Conservation (phyloP, 805 yeast genomes). For the Yamadazyma laniorum region DNA sequence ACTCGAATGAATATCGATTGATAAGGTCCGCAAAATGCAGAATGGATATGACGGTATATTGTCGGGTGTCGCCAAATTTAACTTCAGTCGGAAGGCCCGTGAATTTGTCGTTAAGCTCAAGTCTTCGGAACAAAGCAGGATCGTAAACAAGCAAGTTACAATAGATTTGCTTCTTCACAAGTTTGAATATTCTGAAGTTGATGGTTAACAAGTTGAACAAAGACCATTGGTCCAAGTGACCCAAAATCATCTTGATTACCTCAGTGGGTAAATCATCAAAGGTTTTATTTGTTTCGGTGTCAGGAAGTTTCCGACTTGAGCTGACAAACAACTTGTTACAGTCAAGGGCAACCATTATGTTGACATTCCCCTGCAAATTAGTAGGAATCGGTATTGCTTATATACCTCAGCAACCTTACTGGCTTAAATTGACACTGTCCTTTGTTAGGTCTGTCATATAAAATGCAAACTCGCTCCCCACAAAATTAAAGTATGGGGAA, state of each 20-base stretch:
- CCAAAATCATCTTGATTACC: not conserved
- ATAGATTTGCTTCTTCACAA: slow-evolving; percentile 1
- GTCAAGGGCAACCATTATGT: too few species aligned
- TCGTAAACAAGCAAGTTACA: slow-evolving; percentile 1
- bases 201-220: not conserved
- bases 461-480: too few species aligned
- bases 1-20: slow-evolving; percentile 3
- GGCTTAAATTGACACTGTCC: too few species aligned
- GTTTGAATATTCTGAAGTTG: slow-evolving; percentile 2
- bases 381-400: not conserved
- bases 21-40: slow-evolving; percentile 2
- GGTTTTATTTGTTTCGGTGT: not conserved
- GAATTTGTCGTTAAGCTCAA: not conserved
- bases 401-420: not conserved
- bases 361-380: too few species aligned
- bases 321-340: slow-evolving; percentile 2
- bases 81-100: slow-evolving; percentile 5
- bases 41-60: slow-evolving; percentile 1
- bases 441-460: too few species aligned
- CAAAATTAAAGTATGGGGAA: too few species aligned
- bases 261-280: slow-evolving; percentile 7
- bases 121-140: not conserved
- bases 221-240: not conserved
- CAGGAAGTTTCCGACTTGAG: not conserved
- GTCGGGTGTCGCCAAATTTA: not conserved